phyloP scores from a whole-genome alignment of 148 eudicot species.

The Arctostaphylos glauca region DNA sequence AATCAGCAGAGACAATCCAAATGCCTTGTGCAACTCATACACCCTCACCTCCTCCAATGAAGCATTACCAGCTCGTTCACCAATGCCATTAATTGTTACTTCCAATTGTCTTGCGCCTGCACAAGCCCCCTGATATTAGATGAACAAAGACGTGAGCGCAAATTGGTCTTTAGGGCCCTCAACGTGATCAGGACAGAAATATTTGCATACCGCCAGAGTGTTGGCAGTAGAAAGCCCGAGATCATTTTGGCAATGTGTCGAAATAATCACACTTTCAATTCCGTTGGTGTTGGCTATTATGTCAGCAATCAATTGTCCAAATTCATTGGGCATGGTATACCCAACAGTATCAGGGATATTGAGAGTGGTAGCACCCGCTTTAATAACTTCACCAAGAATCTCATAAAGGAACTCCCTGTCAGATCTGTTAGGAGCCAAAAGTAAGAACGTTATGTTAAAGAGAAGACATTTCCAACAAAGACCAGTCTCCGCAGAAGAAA shows the following conservation, averaged over 20 bases:
- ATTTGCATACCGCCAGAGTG: conserved; percentile 63
- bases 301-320: conserved; percentile 85
- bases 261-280: conserved; percentile 81
- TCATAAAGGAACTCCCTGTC: conserved; percentile 83
- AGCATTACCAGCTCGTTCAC: conserved; percentile 98
- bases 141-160: conserved; percentile 17
- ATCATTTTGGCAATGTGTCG: conserved; percentile 97
- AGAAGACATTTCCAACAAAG: background rate
- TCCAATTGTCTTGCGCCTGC: conserved; percentile 93
- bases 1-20: background rate
- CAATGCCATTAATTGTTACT: conserved; percentile 93
- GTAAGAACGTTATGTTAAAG: conserved; percentile 2
- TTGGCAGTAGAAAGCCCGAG: conserved; percentile 96
- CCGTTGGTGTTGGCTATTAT: conserved; percentile 91
- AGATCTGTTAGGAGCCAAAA: conserved; percentile 50
- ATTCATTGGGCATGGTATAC: conserved; percentile 66
- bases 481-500: background rate
- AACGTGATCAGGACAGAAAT: background rate
- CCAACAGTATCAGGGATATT: conserved; percentile 98
- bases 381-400: conserved; percentile 86
- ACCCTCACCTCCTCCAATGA: conserved; percentile 86
- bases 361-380: conserved; percentile 92
- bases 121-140: conserved; percentile 74
- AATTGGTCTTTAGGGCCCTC: background rate
- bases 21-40: background rate